Evolutionary conservation across 129 eudicot genomes (phyloP).

Genomic region (Rutidosis leptorrhynchoides): DNA sequence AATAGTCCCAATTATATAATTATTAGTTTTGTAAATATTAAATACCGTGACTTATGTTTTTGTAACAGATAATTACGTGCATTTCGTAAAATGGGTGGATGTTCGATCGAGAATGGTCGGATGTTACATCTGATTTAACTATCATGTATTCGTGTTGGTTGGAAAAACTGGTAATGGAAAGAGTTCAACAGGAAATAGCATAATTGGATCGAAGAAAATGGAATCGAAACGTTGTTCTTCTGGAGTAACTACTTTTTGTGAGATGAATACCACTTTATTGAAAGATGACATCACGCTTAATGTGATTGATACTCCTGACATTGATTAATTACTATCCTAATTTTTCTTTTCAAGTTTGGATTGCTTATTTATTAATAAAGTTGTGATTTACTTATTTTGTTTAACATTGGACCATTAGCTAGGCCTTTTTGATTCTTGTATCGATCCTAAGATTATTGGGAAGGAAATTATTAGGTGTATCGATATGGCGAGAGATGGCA

Average conservation of each 20-base stretch:
- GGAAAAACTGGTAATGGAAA: constrained; percentile 79
- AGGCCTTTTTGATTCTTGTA: constrained; percentile 66
- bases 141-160: constrained; percentile 68
- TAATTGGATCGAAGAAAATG: constrained; percentile 43
- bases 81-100: too few species aligned
- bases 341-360: background rate
- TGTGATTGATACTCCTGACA: constrained; percentile 49
- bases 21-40: too few species aligned
- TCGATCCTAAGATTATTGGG: constrained; percentile 37
- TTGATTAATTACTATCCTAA: background rate
- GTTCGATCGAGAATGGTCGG: background rate
- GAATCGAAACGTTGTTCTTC: constrained; percentile 42
- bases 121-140: constrained; percentile 31
- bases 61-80: too few species aligned
- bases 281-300: constrained; percentile 55
- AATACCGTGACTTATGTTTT: too few species aligned
- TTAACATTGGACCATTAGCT: constrained; percentile 6
- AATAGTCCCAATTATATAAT: too few species aligned
- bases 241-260: constrained; percentile 63
- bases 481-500: constrained; percentile 64
- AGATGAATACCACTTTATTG: constrained; percentile 36
- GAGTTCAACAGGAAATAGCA: constrained; percentile 85
- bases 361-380: too few species aligned
- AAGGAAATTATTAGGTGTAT: constrained; percentile 71
- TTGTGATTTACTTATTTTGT: too few species aligned